phyloP scores from a whole-genome alignment of 73 alveolate species.

The Tetrahymena thermophila region DNA sequence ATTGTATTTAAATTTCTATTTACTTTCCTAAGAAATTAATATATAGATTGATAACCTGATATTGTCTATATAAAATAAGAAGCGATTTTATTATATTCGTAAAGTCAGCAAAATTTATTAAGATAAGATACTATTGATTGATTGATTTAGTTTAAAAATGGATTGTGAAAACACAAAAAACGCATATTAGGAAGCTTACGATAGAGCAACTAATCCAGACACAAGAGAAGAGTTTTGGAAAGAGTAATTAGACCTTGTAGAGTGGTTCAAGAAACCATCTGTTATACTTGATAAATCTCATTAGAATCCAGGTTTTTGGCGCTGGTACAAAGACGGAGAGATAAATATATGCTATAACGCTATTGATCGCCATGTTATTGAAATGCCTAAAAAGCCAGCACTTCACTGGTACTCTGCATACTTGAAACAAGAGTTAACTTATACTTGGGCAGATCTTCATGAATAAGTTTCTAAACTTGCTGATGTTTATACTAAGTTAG shows the following conservation, averaged over 20 bases:
- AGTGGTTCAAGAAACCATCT: slow-evolving; percentile 21
- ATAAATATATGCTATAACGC: slow-evolving; percentile 96
- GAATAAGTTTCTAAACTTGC: slow-evolving; percentile 87
- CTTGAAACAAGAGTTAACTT: slow-evolving; percentile 51
- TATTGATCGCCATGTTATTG: slow-evolving; percentile 88
- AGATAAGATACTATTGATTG: neutral
- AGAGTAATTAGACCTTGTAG: slow-evolving; percentile 23
- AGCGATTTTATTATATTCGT: neutral
- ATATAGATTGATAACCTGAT: neutral
- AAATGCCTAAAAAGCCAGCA: slow-evolving; percentile 69
- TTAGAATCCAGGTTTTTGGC: slow-evolving; percentile 11
- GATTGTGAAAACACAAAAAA: neutral
- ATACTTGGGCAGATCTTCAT: slow-evolving; percentile 76
- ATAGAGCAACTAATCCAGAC: slow-evolving; percentile 2
- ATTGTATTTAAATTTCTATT: too few species aligned
- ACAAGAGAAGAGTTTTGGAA: slow-evolving; percentile 12
- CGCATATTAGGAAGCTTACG: slow-evolving; percentile 8
- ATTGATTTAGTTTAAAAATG: neutral
- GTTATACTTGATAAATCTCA: neutral
- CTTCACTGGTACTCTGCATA: slow-evolving; percentile 74
- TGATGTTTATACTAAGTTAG: slow-evolving; percentile 63
- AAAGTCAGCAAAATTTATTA: neutral
- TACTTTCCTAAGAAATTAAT: neutral
- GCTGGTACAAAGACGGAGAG: slow-evolving; percentile 62
- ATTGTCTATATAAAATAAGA: neutral